Percentiles rank a stretch among this genome's conserved stretches.
Conservation (phyloP, 2,329 filamentous ascomycete genomes). For the Clonostachys rosea region DNA sequence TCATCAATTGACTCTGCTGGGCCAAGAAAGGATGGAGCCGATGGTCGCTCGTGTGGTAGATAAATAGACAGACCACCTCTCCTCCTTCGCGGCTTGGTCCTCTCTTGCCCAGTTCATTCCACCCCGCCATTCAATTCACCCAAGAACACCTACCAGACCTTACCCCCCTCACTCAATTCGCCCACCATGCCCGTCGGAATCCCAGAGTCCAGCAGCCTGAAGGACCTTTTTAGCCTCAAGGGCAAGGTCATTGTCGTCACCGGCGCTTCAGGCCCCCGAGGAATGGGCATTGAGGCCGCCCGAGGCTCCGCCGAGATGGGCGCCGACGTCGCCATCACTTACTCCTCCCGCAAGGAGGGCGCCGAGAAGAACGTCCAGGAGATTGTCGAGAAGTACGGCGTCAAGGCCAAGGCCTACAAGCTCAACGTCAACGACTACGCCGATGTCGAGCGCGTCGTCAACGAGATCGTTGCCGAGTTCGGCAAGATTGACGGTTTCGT, state of each 20-base stretch:
- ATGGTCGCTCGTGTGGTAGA: too few relatives aligned
- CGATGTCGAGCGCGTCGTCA: slow-evolving; percentile 32
- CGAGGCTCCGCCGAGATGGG: slow-evolving; percentile 61
- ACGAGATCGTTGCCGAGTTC: slow-evolving; percentile 64
- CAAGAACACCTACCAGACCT: too few relatives aligned
- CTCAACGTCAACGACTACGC: slow-evolving; percentile 42
- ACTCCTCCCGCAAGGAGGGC: slow-evolving; percentile 59
- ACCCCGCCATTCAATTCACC: too few relatives aligned
- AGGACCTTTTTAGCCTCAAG: slow-evolving; percentile 58
- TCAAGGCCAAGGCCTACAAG: slow-evolving; percentile 49
- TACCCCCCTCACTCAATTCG: background rate
- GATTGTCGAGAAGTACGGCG: slow-evolving; percentile 56
- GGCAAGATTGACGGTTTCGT: slow-evolving; percentile 66
- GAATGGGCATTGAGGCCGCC: slow-evolving; percentile 61
- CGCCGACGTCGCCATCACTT: slow-evolving; percentile 62
- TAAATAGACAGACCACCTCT: too few relatives aligned
- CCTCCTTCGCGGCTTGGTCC: too few relatives aligned
- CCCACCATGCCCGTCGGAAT: slow-evolving; percentile 42
- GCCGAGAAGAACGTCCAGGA: slow-evolving; percentile 56
- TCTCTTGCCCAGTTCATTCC: too few relatives aligned
- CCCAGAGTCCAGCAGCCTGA: slow-evolving; percentile 47
- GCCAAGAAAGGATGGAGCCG: too few relatives aligned
- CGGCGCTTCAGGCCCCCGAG: slow-evolving; percentile 58
- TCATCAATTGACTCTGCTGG: too few relatives aligned
- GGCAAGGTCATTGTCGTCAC: slow-evolving; percentile 63